Base-by-base conservation (phyloP, 2,329 filamentous ascomycete genomes). In the Aurifilum marmelostoma region DNA sequence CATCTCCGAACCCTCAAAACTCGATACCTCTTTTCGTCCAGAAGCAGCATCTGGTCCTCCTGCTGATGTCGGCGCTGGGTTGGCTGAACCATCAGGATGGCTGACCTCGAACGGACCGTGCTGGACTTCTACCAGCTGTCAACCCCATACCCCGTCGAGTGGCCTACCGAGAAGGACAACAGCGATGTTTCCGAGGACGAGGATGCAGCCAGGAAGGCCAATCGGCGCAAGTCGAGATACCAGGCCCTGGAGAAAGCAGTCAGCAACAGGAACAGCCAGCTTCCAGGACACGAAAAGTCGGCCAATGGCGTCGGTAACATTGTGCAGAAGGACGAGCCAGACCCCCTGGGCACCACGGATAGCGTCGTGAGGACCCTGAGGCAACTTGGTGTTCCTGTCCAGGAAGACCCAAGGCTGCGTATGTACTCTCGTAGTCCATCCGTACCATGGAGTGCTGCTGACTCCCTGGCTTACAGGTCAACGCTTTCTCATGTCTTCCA, bases 401-500 rank as follows among this genome's bases (percentile, higher is more conserved):
- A 97, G 76, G 93, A 97, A 74, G 94, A 98, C 76, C 81, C 88
- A 66, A 88, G 90, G 75, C 80, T 97, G 74, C 89, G 93, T 91
- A 83, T 73, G 88, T 34, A 39, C 43, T 9, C 37, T 18, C 34
- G 16, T 21, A 39, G 18, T 0, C 34, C 32, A 39, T 39, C 5
- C 1, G 7, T 8, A 60, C 21, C 18, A 14, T 43, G 16, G 12
- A n/a, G 24, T 11, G 70, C 77, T 21, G 60, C 66, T 67, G 59
- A 37, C 18, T 32, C 6, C 52, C 50, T 75, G 66, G 73, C 63
- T 63, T 63, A 63, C 77, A 92, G 91, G 92, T 69, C 97, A 97
- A 77, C 92, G 94, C 72, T 99, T 98, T 80, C 87, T 99, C 67
- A 88, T 99, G 29, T 97, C 94, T 14, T 98, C 95, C 21, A 98